Percentiles rank a stretch among this genome's conserved stretches.
Conservation (phyloP, 1,284 basidiomycete genomes). For the Caloboletus firmus region DNA sequence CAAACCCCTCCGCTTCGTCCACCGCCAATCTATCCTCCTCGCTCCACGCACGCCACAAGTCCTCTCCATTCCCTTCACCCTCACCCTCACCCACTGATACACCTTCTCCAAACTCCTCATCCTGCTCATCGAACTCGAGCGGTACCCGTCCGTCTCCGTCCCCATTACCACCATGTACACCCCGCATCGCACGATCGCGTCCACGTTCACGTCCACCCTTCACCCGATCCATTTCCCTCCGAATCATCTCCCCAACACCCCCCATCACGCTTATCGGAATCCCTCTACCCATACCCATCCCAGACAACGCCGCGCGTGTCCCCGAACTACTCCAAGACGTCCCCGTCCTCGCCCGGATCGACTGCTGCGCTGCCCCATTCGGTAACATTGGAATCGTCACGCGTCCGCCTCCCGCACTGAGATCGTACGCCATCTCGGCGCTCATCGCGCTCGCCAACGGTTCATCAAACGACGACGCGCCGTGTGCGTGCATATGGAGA, state of each 20-base stretch:
- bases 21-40: conserved; percentile 48
- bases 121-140: conserved; percentile 71
- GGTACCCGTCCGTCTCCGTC: conserved; percentile 39
- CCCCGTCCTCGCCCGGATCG: conserved; percentile 2
- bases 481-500: background rate
- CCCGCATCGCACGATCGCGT: background rate
- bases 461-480: conserved; percentile 68
- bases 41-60: conserved; percentile 51
- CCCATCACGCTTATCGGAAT: conserved; percentile 62
- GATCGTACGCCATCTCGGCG: conserved; percentile 59
- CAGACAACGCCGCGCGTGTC: conserved; percentile 21
- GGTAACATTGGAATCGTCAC: conserved; percentile 71
- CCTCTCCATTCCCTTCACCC: conserved; percentile 32
- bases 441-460: conserved; percentile 73
- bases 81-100: conserved; percentile 30
- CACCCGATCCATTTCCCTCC: conserved; percentile 54
- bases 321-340: conserved; percentile 18
- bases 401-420: conserved; percentile 38
- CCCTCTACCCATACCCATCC: conserved; percentile 30
- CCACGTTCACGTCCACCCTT: conserved; percentile 18
- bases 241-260: conserved; percentile 60
- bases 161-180: background rate
- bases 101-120: conserved; percentile 52
- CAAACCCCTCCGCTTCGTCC: conserved; percentile 65
- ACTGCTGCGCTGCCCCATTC: conserved; percentile 43